Evolutionary conservation across 176 grass and related monocot genomes (phyloP).

Genomic region (Saccharum spontaneum): DNA sequence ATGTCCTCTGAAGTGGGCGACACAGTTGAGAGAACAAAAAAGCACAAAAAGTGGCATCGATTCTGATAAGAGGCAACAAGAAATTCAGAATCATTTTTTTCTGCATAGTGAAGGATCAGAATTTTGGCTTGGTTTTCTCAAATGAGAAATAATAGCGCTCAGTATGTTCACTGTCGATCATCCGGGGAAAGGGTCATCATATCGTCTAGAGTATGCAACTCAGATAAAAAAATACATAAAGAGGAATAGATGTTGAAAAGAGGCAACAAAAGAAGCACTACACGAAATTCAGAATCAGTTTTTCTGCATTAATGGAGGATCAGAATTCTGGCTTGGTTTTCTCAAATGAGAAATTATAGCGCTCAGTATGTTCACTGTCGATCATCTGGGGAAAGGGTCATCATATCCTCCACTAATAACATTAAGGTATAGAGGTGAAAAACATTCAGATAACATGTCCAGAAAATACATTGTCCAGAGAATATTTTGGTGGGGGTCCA

Average conservation of each 20-base stretch:
- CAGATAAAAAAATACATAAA: no score
- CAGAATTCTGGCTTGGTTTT: conserved; percentile 53
- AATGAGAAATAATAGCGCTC: conserved; percentile 12
- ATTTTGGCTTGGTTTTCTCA: conserved; percentile 32
- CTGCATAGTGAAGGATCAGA: conserved; percentile 6
- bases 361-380: conserved; percentile 49
- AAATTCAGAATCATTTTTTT: not conserved
- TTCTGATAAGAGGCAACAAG: not conserved
- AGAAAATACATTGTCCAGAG: conserved; percentile 31
- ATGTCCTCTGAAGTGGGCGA: not conserved
- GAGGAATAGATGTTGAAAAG: no score
- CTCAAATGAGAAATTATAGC: conserved; percentile 41
- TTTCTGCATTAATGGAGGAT: not conserved
- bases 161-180: conserved; percentile 26
- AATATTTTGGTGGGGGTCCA: conserved; percentile 6
- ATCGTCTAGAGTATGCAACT: no score
- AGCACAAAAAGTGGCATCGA: not conserved
- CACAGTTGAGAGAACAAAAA: not conserved
- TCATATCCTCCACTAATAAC: conserved; percentile 14
- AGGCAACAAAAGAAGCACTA: no score
- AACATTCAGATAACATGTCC: not conserved
- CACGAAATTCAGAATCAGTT: no score
- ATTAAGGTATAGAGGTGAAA: not conserved
- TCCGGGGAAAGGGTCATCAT: not conserved
- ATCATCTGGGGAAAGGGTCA: conserved; percentile 61